Evolutionary conservation across 1,284 basidiomycete species (phyloP), one percentile per base, ranked within the genome.

Genomic region (Cryptococcus deneoformans): DNA sequence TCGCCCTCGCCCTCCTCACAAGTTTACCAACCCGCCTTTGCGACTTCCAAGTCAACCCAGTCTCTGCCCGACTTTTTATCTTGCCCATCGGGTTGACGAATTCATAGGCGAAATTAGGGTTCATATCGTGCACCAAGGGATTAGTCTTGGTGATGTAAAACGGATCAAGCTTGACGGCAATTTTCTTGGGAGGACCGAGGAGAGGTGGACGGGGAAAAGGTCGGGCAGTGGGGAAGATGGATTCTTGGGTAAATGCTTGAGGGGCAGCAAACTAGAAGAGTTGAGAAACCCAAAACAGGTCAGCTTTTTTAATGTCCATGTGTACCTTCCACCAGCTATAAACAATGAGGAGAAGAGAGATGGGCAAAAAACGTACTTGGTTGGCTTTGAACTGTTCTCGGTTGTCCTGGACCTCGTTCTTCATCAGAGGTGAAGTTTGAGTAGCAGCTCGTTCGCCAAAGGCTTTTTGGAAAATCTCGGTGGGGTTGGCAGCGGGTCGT

Each of bases 1-100:
- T 94, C 81, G 88, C 89, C 77, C 90, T 90, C 53, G 95, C 90
- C 56, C 95, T 82, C 56, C 90, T 85, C 58, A 98, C 88, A 42
- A 94, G 90, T 79, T 94, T 94, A 48, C 86, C 89, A 4, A 97
- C 70, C 61, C 82, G 81, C 46, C 92, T 82, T 77, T 98, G 94
- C 62, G 81, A 89, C 75, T 86, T 87, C 77, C 86, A 84, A 5
- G 92, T 93, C 51, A 98, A 81, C 0, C 83, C 81, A 0, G 92
- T 96, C 53, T 84, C 73, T 8, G 83, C 82, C 46, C 95, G 83
- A 12, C 80, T 77, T 64, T 83, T 82, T 65, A 97, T 90, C 80
- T 88, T 91, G 54, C 92, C 94, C 85, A 97, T 89, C 36, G 85
- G 84, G 6, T 89, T 84, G 56, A 92, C 79, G 73, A 85, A 97